These are phyloP conservation scores for Peronosclerospora sorghi DNA, from an alignment of 352 stramenopile genomes.

Conservation along the genomic window DNA sequence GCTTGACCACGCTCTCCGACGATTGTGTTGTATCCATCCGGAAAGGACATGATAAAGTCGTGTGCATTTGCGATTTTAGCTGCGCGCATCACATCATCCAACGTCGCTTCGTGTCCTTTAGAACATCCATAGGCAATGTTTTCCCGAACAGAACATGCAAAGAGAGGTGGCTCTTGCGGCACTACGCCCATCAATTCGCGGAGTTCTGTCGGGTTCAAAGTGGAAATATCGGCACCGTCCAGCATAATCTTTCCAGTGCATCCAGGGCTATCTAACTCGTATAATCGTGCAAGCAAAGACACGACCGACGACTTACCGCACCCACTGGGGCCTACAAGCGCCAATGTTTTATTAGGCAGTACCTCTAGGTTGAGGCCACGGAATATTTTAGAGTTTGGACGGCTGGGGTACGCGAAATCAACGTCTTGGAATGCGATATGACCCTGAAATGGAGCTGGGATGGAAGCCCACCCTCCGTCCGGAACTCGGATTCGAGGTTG, in stretches of 20 bases:
- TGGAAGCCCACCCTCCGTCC: constrained; percentile 16
- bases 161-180: constrained; percentile 61
- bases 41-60: constrained; percentile 70
- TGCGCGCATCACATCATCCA: constrained; percentile 46
- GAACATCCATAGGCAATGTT: constrained; percentile 70
- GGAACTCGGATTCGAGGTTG: constrained; percentile 45
- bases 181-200: constrained; percentile 57
- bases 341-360: constrained; percentile 52
- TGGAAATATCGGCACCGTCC: constrained; percentile 47
- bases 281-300: constrained; percentile 64
- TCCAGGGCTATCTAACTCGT: constrained; percentile 39
- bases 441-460: constrained; percentile 29
- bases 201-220: constrained; percentile 37
- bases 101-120: constrained; percentile 27
- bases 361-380: constrained; percentile 40
- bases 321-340: constrained; percentile 58
- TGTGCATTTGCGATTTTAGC: constrained; percentile 67
- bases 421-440: constrained; percentile 82
- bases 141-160: constrained; percentile 61
- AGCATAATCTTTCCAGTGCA: constrained; percentile 44
- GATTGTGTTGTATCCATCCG: constrained; percentile 66
- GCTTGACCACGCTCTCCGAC: constrained; percentile 61
- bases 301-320: constrained; percentile 67
- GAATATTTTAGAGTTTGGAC: constrained; percentile 45
- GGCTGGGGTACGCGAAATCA: constrained; percentile 51